These are phyloP conservation scores for Cytospora chrysosperma DNA, from an alignment of 2,329 filamentous ascomycete species.

Conservation along the genomic window DNA sequence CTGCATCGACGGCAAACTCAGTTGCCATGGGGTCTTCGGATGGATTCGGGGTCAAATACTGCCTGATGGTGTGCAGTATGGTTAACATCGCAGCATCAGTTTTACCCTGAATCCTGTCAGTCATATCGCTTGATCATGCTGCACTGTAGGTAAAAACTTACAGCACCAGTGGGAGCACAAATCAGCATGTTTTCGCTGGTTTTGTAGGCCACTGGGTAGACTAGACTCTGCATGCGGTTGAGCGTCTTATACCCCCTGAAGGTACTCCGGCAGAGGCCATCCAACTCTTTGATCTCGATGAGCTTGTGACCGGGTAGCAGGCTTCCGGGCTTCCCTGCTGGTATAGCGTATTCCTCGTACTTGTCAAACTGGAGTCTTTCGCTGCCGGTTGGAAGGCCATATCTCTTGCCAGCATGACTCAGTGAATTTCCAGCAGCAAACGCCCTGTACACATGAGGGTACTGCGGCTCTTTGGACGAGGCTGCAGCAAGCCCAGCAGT, in stretches of 20 bases:
- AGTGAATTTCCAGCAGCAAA: conserved; percentile 85
- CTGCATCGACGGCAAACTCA: conserved; percentile 77
- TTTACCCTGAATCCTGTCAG: conserved; percentile 63
- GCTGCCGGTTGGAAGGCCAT: conserved; percentile 75
- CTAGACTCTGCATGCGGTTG: conserved; percentile 97
- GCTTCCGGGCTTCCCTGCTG: conserved; percentile 75
- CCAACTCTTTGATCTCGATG: conserved; percentile 76
- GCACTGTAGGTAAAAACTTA: conserved; percentile 38
- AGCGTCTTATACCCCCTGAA: conserved; percentile 92
- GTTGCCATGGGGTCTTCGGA: conserved; percentile 69
- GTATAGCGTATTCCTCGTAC: conserved; percentile 88
- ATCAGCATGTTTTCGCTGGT: conserved; percentile 99
- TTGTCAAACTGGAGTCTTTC: conserved; percentile 68
- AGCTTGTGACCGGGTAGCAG: conserved; percentile 72
- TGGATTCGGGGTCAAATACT: conserved; percentile 79
- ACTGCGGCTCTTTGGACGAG: conserved; percentile 71
- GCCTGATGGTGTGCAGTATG: conserved; percentile 84
- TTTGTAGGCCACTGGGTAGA: conserved; percentile 92
- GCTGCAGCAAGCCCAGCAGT: conserved; percentile 67
- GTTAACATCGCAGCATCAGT: conserved; percentile 98
- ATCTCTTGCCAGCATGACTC: conserved; percentile 76
- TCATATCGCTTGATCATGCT: neutral
- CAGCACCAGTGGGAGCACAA: conserved; percentile 91
- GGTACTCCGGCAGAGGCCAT: conserved; percentile 84
- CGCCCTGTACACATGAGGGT: conserved; percentile 89